These are phyloP conservation scores for Nephelium lappaceum DNA, from an alignment of 345 rosid species.

Conservation along the genomic window DNA sequence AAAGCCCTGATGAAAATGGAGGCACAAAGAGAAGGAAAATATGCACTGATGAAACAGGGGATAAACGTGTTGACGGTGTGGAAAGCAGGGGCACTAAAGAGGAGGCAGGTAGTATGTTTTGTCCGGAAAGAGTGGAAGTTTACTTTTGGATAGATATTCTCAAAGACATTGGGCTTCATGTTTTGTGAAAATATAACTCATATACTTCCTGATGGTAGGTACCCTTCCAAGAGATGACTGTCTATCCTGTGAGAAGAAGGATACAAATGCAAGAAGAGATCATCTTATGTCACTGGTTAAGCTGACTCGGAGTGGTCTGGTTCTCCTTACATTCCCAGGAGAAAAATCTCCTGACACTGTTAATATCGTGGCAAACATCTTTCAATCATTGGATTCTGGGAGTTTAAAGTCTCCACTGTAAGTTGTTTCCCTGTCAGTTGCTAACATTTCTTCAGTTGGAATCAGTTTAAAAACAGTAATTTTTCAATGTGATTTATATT, in stretches of 20 bases:
- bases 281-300: constrained; percentile 78
- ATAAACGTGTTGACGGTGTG: constrained; percentile 9
- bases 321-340: constrained; percentile 62
- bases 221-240: constrained; percentile 28
- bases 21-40: constrained; percentile 59
- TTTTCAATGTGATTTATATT: constrained; percentile 3
- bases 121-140: constrained; percentile 14
- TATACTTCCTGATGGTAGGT: constrained; percentile 34
- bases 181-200: constrained; percentile 1
- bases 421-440: constrained; percentile 30
- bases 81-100: constrained; percentile 29
- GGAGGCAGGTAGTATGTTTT: constrained; percentile 41
- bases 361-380: constrained; percentile 51
- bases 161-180: background rate
- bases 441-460: background rate
- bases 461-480: background rate
- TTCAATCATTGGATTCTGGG: constrained; percentile 58
- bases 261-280: constrained; percentile 29
- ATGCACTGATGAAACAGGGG: constrained; percentile 32
- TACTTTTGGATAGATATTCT: constrained; percentile 7
- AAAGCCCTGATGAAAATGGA: constrained; percentile 28
- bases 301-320: constrained; percentile 81
- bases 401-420: constrained; percentile 63
- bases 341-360: constrained; percentile 46
- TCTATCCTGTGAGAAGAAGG: constrained; percentile 29